Base-by-base conservation (phyloP, 2,329 filamentous ascomycete genomes). In the Clonostachys rosea region DNA sequence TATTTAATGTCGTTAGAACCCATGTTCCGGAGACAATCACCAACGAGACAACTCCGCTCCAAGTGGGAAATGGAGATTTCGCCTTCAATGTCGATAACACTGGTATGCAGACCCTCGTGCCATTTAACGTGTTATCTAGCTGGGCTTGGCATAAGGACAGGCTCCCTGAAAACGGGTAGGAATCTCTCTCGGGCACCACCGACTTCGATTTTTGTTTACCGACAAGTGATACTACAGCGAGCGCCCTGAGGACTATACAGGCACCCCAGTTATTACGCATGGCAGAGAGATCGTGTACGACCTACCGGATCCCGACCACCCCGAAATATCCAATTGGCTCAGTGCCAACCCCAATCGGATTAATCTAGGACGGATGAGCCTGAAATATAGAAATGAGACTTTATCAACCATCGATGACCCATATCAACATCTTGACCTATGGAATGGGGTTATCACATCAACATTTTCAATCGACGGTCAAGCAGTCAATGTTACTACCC, bases 91-190 rank as follows among this genome's bases (percentile, higher is more conserved):
- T 30, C 24, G 24, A 30, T 10, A 30, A 30, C 4, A 30, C 24
- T 30, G 24, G 24, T 4, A 30, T 30, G 36, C 36, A 56, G 43
- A 72, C 69, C 3, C 74, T 74, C 51, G 64, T 63, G 24, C 69
- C 70, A 2, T 75, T 70, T 50, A 69, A 63, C n/a, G 73, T 65
- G 4, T 64, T 75, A 62, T 73, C 71, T 2, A 68, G 66, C 3
- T 75, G 70, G 72, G 71, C 70, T 7, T 76, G 72, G 72, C 71
- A 76, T 56, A 75, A 74, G 44, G 73, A 73, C 50, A 71, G 68
- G 20, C 52, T 72, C 17, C 72, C 67, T n/a, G 67, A 59, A 41
- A 72, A 44, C 6, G 48, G 50, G 54, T 52, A 39, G 14, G 36
- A 30, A 10, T 30, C 24, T 30, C 24, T 30, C 24, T 30, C 5